Evolutionary conservation across 2,329 filamentous ascomycete species (phyloP).

Genomic region (Nigrospora oryzae): DNA sequence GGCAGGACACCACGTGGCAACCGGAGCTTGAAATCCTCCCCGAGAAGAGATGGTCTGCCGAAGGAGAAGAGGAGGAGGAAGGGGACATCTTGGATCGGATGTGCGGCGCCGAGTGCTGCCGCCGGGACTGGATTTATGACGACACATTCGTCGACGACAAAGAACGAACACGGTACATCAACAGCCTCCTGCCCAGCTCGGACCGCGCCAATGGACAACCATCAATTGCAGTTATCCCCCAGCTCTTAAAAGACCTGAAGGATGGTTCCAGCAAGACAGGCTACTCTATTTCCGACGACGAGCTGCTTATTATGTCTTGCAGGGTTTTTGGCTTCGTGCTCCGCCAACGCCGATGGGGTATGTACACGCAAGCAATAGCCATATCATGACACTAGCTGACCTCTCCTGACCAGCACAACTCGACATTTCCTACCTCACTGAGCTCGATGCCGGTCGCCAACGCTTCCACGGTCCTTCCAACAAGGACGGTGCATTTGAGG

Average conservation of each 20-base stretch:
- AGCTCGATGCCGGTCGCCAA: slow-evolving; percentile 2
- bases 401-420: slow-evolving; percentile 6
- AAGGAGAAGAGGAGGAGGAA: not conserved
- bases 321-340: slow-evolving; percentile 24
- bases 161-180: slow-evolving; percentile 4
- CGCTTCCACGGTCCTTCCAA: not conserved
- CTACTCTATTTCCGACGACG: slow-evolving; percentile 9
- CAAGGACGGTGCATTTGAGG: not conserved
- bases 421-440: slow-evolving; percentile 5
- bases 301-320: slow-evolving; percentile 21
- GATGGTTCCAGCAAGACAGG: not conserved
- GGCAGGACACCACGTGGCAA: slow-evolving; percentile 4
- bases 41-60: no score
- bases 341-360: slow-evolving; percentile 23
- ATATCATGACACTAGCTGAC: not conserved
- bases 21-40: not conserved
- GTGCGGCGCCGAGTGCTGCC: slow-evolving; percentile 5
- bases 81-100: no score
- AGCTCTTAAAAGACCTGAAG: not conserved
- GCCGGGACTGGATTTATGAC: not conserved
- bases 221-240: slow-evolving; percentile 4
- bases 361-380: slow-evolving; percentile 1
- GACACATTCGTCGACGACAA: slow-evolving; percentile 7
- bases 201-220: not conserved
- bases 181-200: slow-evolving; percentile 2